Evolutionary conservation across 2,329 filamentous ascomycete genomes (phyloP).

Genomic region (Paramyrothecium sp.): DNA sequence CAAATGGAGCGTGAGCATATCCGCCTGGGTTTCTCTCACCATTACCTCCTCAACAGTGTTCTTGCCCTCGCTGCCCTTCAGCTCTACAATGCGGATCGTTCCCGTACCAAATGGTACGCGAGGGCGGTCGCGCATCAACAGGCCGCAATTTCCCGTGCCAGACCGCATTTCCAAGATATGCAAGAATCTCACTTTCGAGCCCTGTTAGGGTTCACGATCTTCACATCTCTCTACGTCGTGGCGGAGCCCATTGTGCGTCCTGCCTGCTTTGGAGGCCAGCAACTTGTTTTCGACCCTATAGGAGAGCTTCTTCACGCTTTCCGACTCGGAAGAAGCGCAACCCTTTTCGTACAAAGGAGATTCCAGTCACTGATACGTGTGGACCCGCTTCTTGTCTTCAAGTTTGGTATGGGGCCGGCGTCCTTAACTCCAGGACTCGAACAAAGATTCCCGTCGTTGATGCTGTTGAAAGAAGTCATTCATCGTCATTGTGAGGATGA

Average conservation of each 20-base stretch:
- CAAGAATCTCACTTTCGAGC: conserved; percentile 1
- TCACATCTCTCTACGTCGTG: neutral
- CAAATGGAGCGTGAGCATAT: neutral
- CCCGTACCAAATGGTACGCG: conserved; percentile 1
- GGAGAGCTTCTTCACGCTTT: too few relatives aligned
- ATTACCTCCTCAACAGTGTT: conserved; percentile 3
- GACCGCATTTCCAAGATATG: conserved; percentile 1
- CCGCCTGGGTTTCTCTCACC: conserved; percentile 4
- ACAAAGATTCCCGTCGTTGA: too few relatives aligned
- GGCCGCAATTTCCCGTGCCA: conserved; percentile 3
- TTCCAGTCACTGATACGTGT: too few relatives aligned
- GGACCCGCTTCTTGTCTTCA: too few relatives aligned
- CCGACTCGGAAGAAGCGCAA: too few relatives aligned
- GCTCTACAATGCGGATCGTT: conserved; percentile 1
- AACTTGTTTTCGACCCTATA: too few relatives aligned
- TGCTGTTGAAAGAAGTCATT: too few relatives aligned
- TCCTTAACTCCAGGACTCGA: too few relatives aligned
- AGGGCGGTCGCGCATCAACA: conserved; percentile 3
- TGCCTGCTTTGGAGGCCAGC: neutral
- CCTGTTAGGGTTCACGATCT: neutral
- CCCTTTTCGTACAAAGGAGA: too few relatives aligned
- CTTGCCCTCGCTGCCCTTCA: conserved; percentile 3
- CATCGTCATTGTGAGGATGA: too few relatives aligned
- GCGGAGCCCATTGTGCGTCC: neutral
- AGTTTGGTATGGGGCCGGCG: too few relatives aligned